These are phyloP conservation scores for Trametes sp. DNA, from an alignment of 1,284 basidiomycete genomes.

Conservation along the genomic window DNA sequence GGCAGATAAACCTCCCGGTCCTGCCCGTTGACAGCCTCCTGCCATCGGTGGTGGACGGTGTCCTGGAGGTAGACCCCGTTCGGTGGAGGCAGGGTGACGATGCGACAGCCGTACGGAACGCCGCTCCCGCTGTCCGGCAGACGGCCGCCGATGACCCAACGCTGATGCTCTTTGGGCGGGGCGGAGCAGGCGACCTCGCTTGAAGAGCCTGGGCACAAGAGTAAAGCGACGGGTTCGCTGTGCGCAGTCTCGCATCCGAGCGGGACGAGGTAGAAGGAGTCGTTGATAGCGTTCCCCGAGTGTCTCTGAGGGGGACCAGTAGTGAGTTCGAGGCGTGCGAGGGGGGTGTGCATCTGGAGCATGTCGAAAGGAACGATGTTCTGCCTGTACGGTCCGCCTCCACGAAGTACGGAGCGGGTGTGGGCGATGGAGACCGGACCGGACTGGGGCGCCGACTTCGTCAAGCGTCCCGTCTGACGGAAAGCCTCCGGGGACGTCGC, in stretches of 20 bases:
- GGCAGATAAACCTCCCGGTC: not conserved
- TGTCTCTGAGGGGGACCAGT: not conserved
- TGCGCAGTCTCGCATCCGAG: not conserved
- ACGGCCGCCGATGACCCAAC: not conserved
- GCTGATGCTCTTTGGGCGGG: too few relatives aligned
- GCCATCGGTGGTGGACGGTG: not conserved
- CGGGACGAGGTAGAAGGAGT: not conserved
- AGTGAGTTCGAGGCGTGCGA: not conserved
- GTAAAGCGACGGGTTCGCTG: not conserved
- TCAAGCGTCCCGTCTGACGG: not conserved
- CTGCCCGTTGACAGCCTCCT: not conserved
- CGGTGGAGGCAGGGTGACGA: not conserved
- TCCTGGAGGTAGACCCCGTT: too few relatives aligned
- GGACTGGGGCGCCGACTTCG: not conserved
- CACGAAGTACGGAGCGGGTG: not conserved
- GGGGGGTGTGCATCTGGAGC: not conserved
- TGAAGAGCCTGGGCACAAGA: not conserved
- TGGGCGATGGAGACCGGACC: not conserved
- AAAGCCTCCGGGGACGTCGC: not conserved
- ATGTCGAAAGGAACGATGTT: not conserved
- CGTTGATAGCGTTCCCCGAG: not conserved
- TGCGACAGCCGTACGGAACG: too few relatives aligned
- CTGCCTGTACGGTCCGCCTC: not conserved
- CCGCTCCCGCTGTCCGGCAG: not conserved
- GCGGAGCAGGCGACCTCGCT: too few relatives aligned